A percentile compares a stretch with the other conserved stretches of the same genome.
phyloP scores from a whole-genome alignment of 345 rosid genomes.

The Ceriops tagal region DNA sequence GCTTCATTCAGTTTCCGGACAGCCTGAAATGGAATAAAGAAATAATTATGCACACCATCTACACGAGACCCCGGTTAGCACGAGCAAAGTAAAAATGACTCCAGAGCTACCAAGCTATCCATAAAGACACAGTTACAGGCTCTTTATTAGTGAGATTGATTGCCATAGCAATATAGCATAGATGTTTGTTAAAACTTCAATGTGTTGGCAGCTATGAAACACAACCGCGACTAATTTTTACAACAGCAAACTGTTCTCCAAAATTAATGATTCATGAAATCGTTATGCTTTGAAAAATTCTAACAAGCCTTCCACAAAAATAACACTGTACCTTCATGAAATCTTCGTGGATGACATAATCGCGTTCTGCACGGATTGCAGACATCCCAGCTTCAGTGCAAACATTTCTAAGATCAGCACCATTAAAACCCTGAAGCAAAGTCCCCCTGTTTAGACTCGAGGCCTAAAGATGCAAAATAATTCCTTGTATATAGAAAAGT shows the following conservation, averaged over 20 bases:
- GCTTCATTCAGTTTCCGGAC: constrained; percentile 90
- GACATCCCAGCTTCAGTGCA: constrained; percentile 99
- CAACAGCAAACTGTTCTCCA: too few species aligned
- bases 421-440: constrained; percentile 76
- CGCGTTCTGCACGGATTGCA: constrained; percentile 93
- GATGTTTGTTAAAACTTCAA: too few species aligned
- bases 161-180: too few species aligned
- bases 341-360: constrained; percentile 96
- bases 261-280: background rate
- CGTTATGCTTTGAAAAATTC: background rate
- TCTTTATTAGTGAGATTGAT: too few species aligned
- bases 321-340: constrained; percentile 75
- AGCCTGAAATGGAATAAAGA: constrained; percentile 50
- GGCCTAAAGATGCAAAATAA: background rate
- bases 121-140: too few species aligned
- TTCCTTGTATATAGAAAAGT: background rate
- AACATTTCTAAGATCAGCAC: constrained; percentile 92
- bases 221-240: too few species aligned
- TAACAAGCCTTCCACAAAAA: background rate
- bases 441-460: constrained; percentile 1
- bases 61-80: background rate
- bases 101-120: background rate
- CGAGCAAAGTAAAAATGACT: background rate
- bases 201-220: too few species aligned
- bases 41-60: background rate